Evolutionary conservation across 441 rosid genomes (phyloP), one percentile per base, ranked within the genome.

Genomic region (Corymbia citriodora): DNA sequence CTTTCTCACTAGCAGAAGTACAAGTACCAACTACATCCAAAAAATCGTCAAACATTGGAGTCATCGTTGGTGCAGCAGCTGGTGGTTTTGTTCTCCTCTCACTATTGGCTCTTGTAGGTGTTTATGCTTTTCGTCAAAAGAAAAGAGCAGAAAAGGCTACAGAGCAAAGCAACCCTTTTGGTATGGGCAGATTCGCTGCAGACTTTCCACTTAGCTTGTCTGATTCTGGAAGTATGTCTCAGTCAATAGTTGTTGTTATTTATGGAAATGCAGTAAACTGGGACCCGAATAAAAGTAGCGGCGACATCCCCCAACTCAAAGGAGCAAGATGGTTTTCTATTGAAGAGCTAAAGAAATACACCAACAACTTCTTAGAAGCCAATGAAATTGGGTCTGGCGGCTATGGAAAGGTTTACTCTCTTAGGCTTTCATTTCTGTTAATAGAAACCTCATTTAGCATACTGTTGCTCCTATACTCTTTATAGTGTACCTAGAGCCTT

Each of bases 321-420:
- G 99, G 97, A 90, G 96, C 97, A 52, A 96, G 95, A 93, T 89
- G 95, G 89, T 98, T 94, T 92, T 94, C 98, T 87, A 95, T 96
- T 53, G 97, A 98, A 88, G 99, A 97, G 92, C 92, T 96, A 18
- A 94, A 92, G 91, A 96, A 93, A 91, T 94, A 90, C 90, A 92
- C 97, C 55, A 91, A 94, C 45, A 95, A 96, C 57, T 97, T 98
- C 93, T 95, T 98, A 49, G 94, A 95, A 12, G 91, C 95, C 89
- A 96, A 94, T 87, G 93, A 91, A 87, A 89, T 96, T 89, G 98
- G 99, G 36, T 94, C 95, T 23, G 99, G 99, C 29, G 98, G 98
- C 55, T 96, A 96, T 90, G 99, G 99, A 91, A 96, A 96, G 97
- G 99, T 97, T 86, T 70, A 87, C 55, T 74, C 29, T 57, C 82